Conservation (phyloP, 495 filamentous ascomycete species). For the Bathelium albidoporum region DNA sequence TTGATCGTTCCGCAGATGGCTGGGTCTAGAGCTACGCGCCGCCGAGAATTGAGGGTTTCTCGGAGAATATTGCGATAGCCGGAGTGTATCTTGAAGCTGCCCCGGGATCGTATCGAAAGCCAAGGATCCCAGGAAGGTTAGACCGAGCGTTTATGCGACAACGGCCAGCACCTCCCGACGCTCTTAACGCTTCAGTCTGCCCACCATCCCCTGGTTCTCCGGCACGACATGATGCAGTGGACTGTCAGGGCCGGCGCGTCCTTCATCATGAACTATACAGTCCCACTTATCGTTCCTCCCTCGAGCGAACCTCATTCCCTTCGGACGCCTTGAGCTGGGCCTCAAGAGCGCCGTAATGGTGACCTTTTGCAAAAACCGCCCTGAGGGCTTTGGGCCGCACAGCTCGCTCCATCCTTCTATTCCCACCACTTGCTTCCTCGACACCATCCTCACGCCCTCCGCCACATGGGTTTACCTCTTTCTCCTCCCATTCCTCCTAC, state of each 20-base stretch:
- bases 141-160: not conserved
- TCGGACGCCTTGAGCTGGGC: slow-evolving; percentile 1
- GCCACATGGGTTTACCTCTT: slow-evolving; percentile 1
- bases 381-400: not conserved
- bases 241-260: not conserved
- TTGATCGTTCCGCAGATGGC: too few species aligned
- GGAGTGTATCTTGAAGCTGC: too few species aligned
- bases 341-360: not conserved
- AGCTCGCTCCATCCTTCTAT: slow-evolving; percentile 1
- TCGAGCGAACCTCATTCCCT: not conserved
- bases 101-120: not conserved
- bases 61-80: too few species aligned
- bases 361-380: not conserved
- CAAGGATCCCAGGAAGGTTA: not conserved
- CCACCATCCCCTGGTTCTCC: not conserved
- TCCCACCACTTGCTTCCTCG: slow-evolving; percentile 2
- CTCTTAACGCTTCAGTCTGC: not conserved
- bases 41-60: too few species aligned
- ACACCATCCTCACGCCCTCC: not conserved
- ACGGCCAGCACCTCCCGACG: not conserved
- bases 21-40: too few species aligned
- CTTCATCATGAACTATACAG: not conserved
- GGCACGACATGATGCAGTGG: not conserved
- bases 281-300: not conserved
- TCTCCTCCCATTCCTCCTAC: not conserved